Evolutionary conservation across 2,329 filamentous ascomycete species (phyloP), one percentile per base, ranked within the genome.

Genomic region (Colletotrichum viniferum): DNA sequence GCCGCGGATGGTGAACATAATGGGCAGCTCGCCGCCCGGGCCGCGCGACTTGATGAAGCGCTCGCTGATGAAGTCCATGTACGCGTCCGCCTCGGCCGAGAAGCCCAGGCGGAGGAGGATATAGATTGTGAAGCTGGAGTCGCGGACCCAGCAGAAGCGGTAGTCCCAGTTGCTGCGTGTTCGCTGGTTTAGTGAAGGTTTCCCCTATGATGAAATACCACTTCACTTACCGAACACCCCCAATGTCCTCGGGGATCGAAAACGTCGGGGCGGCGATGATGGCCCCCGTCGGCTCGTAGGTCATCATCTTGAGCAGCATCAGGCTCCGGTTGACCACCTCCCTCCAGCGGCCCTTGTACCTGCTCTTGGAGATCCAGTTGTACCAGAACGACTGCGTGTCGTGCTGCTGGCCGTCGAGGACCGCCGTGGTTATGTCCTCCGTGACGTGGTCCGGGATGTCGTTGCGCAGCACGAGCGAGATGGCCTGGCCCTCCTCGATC

Each of bases 1-100:
- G 62, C 94, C 94, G 28, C 91, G 89, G 78, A 96, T 95, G 55
- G 92, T 94, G 81, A 96, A 95, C 94, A 96, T 96, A 80, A 96
- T 94, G 14, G 94, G 94, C 43, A 96, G 84, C 1, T 90, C 91
- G 34, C 91, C 90, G 65, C 92, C 90, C 1, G 88, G 81, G 9
- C 86, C 86, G n/a, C 91, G 88, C 2, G 92, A 92, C 75, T 91
- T 88, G 36, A 90, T 86, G 76, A 96, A 91, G 12, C 93, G 90
- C 78, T 94, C 90, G 83, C 91, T 94, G 77, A 96, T 95, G 81
- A 95, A 96, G 69, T 90, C 88, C 89, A 95, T 95, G 82, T 95
- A 96, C 2, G 93, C 92, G 81, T 96, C 93, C 5, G 94, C 94
- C 82, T 96, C 94, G 24, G 92, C 90, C 32, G 88, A 92, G 84